These are phyloP conservation scores for Pezicula neosporulosa DNA, from an alignment of 2,329 filamentous ascomycete species.

Conservation along the genomic window DNA sequence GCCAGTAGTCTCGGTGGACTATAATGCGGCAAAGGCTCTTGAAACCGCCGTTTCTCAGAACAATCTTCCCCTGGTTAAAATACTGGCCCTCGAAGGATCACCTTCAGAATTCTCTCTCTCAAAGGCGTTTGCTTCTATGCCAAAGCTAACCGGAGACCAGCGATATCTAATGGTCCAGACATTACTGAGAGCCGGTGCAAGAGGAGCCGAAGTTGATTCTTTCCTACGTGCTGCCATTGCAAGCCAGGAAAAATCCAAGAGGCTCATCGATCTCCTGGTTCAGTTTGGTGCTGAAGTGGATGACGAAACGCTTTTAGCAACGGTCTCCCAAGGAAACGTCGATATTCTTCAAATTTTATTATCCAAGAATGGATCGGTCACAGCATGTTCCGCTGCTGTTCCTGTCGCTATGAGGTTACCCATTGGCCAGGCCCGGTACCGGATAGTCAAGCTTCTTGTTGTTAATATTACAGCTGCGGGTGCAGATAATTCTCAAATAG, in stretches of 20 bases:
- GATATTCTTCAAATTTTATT: constrained; percentile 8
- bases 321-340: constrained; percentile 6
- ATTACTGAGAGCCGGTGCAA: constrained; percentile 11
- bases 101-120: constrained; percentile 12
- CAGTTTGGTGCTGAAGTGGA: constrained; percentile 6
- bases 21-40: constrained; percentile 19
- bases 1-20: constrained; percentile 20
- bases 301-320: constrained; percentile 5
- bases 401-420: constrained; percentile 42
- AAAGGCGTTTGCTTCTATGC: constrained; percentile 9
- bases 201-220: constrained; percentile 10
- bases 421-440: constrained; percentile 38
- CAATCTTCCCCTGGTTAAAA: constrained; percentile 8
- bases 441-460: constrained; percentile 46
- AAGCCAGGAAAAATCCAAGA: constrained; percentile 1
- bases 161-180: constrained; percentile 9
- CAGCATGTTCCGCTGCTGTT: constrained; percentile 31
- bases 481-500: constrained; percentile 34
- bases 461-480: constrained; percentile 40
- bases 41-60: constrained; percentile 11
- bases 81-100: constrained; percentile 10
- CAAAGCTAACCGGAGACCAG: constrained; percentile 2
- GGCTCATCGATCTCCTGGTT: constrained; percentile 12
- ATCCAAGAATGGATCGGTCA: not conserved
- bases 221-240: constrained; percentile 5